phyloP scores from a whole-genome alignment of 2,329 filamentous ascomycete genomes.

The Xylaria sp. region DNA sequence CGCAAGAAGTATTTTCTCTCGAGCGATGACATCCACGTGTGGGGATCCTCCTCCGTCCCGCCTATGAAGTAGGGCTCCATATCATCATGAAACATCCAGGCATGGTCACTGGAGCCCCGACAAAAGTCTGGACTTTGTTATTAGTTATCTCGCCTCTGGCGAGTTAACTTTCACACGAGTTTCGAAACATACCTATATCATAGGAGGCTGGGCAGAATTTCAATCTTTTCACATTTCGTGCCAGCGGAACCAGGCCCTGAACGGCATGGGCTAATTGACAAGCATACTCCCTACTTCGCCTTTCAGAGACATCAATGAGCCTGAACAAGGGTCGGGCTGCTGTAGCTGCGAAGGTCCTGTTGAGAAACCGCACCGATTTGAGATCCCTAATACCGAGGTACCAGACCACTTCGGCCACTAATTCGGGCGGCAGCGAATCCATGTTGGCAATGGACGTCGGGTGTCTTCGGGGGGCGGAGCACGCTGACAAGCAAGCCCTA shows the following conservation, averaged over 20 bases:
- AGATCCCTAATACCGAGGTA: constrained; percentile 13
- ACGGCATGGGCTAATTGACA: constrained; percentile 8
- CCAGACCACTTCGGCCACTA: constrained; percentile 9
- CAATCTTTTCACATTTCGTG: constrained; percentile 10
- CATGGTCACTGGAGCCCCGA: constrained; percentile 12
- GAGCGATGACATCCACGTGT: constrained; percentile 6
- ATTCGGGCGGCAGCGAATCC: constrained; percentile 13
- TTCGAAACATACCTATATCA: constrained; percentile 1
- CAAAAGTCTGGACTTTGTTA: constrained; percentile 5
- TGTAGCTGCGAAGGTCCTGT: constrained; percentile 11
- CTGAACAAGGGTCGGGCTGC: constrained; percentile 15
- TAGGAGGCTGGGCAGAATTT: constrained; percentile 24
- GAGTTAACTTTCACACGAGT: background rate
- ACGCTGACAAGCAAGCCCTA: too few relatives aligned
- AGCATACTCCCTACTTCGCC: constrained; percentile 17
- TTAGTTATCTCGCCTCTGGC: too few relatives aligned
- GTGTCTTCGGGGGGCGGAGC: too few relatives aligned
- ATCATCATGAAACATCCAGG: too few relatives aligned
- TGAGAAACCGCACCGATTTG: constrained; percentile 14
- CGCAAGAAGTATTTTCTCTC: constrained; percentile 6
- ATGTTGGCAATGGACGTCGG: too few relatives aligned
- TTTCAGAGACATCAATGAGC: constrained; percentile 14
- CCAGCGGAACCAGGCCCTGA: constrained; percentile 17
- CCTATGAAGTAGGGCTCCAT: constrained; percentile 5
- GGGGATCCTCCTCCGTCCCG: constrained; percentile 1